Evolutionary conservation across 106 monocot genomes (phyloP), one percentile per base, ranked within the genome.

Genomic region (Platanthera zijinensis): DNA sequence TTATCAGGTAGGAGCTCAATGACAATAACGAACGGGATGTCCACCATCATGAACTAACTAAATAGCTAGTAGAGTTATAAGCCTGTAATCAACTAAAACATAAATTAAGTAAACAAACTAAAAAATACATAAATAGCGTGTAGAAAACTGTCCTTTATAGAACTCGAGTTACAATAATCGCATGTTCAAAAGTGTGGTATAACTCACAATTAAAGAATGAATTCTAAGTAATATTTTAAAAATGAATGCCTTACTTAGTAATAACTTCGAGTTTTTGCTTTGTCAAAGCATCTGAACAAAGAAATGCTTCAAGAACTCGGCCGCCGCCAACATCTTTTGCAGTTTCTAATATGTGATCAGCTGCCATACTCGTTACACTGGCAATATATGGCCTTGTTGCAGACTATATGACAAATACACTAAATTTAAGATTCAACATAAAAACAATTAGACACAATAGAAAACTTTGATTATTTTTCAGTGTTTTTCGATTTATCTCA

Each of bases 321-420:
- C 80, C 50, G 47, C 90, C 90, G 61, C 87, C 85, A 73, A 83
- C 75, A 80, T 91, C 87, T 83, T 79, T 85, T 15, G 90, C 90
- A 66, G 79, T 86, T 84, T 88, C 81, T 10, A 84, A 57, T 17
- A 88, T 19, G 39, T 78, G 77, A 64, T 82, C 78, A 51, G 77
- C 64, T 75, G 87, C 82, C 81, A 91, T 85, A 63, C 83, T 82
- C 48, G 49, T 13, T 61, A 91, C 72, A 71, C 87, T 88, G 22
- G 75, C 72, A 48, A 82, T 66, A 56, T 78, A 91, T 28, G 76
- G 79, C 51, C 75, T 81, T 54, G 84, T 74, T 59, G 72, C 73
- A 63, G 82, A 47, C 90, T 91, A 77, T 49, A 59, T 46, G 10
- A 22, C 14, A 0, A 7, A 51, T 21, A 22, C 19, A 51, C 1